Evolutionary conservation across 2,329 filamentous ascomycete species (phyloP), one percentile per base, ranked within the genome.

Genomic region (Aspergillus flavus): DNA sequence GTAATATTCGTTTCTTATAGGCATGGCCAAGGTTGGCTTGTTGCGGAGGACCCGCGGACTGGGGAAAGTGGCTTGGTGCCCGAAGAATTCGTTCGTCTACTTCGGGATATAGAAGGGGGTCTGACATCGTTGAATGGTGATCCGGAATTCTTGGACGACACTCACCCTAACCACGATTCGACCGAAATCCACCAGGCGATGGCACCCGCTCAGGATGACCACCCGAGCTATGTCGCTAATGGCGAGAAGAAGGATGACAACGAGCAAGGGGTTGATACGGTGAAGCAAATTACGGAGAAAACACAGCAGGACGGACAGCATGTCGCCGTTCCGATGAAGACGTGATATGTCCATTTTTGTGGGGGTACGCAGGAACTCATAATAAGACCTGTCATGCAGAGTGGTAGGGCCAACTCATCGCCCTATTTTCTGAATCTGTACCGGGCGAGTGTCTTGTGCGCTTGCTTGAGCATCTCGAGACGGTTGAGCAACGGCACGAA

Each of bases 1-100:
- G 92, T 97, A 62, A 97, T 99, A 61, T 91, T 95, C 83, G 94
- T 99, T 28, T 96, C 93, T 19, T 99, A 98, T 77, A 87, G 95
- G 50, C 94, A 98, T 75, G 94, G 94, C 19, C 93, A 98, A 79
- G 95, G 95, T 61, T 99, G 95, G 95, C 85, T 99, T 58, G 95
- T 99, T 28, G 95, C 95, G 4, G 92, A 97, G 80, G 95, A 99
- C 73, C 94, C 94, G 14, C 94, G 93, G 77, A 97, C 93, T 0
- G 93, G 87, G 2, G 95, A 99, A 80, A 96, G 93, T 72, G 95
- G 95, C 1, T 84, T 99, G 41, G 95, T 99, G 1, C 95, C 95
- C 0, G 95, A 99, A 78, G 94, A 96, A 78, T 99, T 98, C 75
- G 95, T 99, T 48, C 89, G 95, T 19, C 83, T 99, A 53, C 84